Evolutionary conservation across 2,329 filamentous ascomycete genomes (phyloP).

Genomic region (Stachybotrys elegans): DNA sequence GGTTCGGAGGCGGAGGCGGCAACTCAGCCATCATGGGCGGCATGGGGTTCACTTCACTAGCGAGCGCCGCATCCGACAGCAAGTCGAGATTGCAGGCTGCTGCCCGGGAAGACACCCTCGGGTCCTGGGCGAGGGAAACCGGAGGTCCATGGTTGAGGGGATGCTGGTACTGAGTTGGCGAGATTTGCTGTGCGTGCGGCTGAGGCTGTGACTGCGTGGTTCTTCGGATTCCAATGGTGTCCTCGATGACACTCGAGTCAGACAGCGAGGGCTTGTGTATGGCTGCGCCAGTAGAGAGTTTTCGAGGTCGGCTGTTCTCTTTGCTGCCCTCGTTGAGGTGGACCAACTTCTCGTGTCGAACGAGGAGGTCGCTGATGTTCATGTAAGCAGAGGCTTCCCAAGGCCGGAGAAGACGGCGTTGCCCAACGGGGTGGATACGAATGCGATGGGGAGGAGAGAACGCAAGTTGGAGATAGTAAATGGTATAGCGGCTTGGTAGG

Average conservation of each 20-base stretch:
- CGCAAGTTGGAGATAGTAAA: too few relatives aligned
- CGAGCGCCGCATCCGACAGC: constrained; percentile 54
- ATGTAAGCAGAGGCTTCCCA: constrained; percentile 41
- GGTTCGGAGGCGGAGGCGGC: constrained; percentile 30
- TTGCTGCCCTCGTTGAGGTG: constrained; percentile 57
- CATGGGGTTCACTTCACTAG: constrained; percentile 49
- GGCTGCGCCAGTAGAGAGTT: constrained; percentile 41
- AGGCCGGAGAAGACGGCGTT: constrained; percentile 2
- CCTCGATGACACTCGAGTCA: constrained; percentile 41
- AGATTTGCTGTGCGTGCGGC: constrained; percentile 12
- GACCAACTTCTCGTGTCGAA: constrained; percentile 60
- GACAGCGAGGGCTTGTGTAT: constrained; percentile 41
- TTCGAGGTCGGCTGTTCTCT: constrained; percentile 45
- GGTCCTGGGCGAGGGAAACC: constrained; percentile 38
- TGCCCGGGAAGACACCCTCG: constrained; percentile 38
- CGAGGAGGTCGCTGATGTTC: constrained; percentile 59
- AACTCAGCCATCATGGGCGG: constrained; percentile 45
- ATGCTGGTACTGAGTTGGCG: constrained; percentile 32
- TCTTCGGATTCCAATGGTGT: constrained; percentile 39
- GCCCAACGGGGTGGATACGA: constrained; percentile 2
- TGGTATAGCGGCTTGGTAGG: too few relatives aligned
- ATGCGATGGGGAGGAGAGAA: not conserved
- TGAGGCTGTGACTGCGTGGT: constrained; percentile 13
- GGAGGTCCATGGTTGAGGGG: constrained; percentile 27
- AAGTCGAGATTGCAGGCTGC: constrained; percentile 53